Percentiles rank a stretch among this genome's conserved stretches.
Conservation (phyloP, 352 stramenopile genomes). For the Pythium insidiosum region DNA sequence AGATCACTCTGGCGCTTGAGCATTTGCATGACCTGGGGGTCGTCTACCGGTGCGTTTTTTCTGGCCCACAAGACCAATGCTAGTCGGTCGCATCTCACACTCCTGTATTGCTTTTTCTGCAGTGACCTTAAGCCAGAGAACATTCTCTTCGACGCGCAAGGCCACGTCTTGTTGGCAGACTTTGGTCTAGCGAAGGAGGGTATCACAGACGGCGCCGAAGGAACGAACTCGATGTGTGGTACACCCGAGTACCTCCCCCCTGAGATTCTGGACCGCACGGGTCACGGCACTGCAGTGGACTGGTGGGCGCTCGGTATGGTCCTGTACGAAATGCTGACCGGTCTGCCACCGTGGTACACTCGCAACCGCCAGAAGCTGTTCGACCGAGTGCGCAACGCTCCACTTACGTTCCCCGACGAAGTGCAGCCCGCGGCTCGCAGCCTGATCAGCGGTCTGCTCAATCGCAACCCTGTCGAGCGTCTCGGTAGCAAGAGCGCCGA, state of each 20-base stretch:
- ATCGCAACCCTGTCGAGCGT: slow-evolving; percentile 70
- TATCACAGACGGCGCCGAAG: slow-evolving; percentile 74
- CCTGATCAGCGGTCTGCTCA: slow-evolving; percentile 80
- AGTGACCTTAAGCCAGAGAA: slow-evolving; percentile 84
- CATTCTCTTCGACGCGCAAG: slow-evolving; percentile 73
- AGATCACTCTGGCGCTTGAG: slow-evolving; percentile 85
- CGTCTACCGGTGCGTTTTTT: slow-evolving; percentile 59
- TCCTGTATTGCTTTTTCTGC: slow-evolving; percentile 1
- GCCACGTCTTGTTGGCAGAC: slow-evolving; percentile 73
- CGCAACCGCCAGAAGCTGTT: slow-evolving; percentile 91
- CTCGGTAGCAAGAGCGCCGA: slow-evolving; percentile 69
- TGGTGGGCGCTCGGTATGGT: slow-evolving; percentile 92
- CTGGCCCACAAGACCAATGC: not conserved
- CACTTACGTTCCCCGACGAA: slow-evolving; percentile 84
- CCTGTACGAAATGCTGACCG: slow-evolving; percentile 93
- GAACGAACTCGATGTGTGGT: slow-evolving; percentile 86
- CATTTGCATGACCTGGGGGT: slow-evolving; percentile 86
- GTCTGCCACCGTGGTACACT: slow-evolving; percentile 89
- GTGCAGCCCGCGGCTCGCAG: slow-evolving; percentile 59
- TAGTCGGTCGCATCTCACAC: not conserved
- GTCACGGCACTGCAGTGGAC: slow-evolving; percentile 87
- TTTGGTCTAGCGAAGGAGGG: slow-evolving; percentile 86
- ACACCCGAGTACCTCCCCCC: slow-evolving; percentile 91
- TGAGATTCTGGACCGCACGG: slow-evolving; percentile 86
- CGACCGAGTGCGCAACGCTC: slow-evolving; percentile 81